Evolutionary conservation across 495 filamentous ascomycete genomes (phyloP), one percentile per base, ranked within the genome.

Genomic region (Aspergillus funiculosus): DNA sequence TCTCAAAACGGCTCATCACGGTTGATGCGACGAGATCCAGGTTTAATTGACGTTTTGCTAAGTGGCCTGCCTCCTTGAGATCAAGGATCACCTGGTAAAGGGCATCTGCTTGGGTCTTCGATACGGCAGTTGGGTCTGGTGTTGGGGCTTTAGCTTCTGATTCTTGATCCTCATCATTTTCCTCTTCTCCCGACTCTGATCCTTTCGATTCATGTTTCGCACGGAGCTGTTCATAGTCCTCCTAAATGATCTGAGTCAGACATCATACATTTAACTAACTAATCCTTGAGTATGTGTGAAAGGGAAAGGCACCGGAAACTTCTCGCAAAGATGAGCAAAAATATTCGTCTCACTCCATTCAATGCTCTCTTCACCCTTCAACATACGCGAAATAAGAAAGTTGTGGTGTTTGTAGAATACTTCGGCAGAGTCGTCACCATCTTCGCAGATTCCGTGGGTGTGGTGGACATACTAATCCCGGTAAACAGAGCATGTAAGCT

Each of bases 321-420:
- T 69, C 39, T 69, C 57, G 35, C 60, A 67, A 21, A 79, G 68
- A 56, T 81, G 71, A 22, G 64, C 58, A 48, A 74, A 75, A 6
- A 83, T 58, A 44, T 67, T 69, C 6, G 73, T 79, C 36, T 68
- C 68, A 17, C 57, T 61, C 81, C 81, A 85, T 17, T 68, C 60
- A 21, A 80, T 57, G 24, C 67, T 69, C 55, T 79, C 73, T 41
- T 77, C 74, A 2, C 61, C 69, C 37, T 72, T 74, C 6, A 81
- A 53, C 78, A 85, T 82, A 9, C 71, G 72, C 21, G 74, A 68
- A 3, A 83, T 62, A 34, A 85, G 53, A 52, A 80, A 81, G 24
- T 64, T 32, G 22, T 64, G 62, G 55, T 83, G 78, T 44, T 73
- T 66, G 32, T 76, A 62, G 41, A 82, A 76, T 1, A 68, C 63